phyloP scores from a whole-genome alignment of 2,329 filamentous ascomycete species.

The Nigrospora osmanthi region DNA sequence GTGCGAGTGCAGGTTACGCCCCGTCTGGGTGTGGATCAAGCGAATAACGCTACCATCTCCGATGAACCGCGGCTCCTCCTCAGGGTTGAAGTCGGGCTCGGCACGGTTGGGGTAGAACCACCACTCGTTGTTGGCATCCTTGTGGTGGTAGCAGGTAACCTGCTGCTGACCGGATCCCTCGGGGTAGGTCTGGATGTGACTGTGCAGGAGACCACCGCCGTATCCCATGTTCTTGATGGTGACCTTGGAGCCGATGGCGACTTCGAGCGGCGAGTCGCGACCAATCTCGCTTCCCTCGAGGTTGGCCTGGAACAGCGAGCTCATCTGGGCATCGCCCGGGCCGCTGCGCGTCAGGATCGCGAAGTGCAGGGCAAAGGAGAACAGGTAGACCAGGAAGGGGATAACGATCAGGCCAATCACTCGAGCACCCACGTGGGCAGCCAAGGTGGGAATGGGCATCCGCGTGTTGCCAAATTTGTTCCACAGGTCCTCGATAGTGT shows the following conservation, averaged over 20 bases:
- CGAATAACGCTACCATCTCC: conserved; percentile 73
- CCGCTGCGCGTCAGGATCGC: conserved; percentile 87
- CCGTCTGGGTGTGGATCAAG: conserved; percentile 89
- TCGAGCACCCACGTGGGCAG: conserved; percentile 70
- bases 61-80: conserved; percentile 67
- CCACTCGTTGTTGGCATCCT: conserved; percentile 99
- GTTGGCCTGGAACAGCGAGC: conserved; percentile 97
- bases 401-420: conserved; percentile 83
- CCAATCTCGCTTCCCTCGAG: conserved; percentile 89
- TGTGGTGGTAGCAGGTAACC: conserved; percentile 98
- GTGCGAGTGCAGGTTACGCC: conserved; percentile 95
- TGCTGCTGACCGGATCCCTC: conserved; percentile 93
- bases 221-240: conserved; percentile 99
- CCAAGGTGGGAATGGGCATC: conserved; percentile 64
- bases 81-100: conserved; percentile 63
- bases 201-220: conserved; percentile 90
- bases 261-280: conserved; percentile 86
- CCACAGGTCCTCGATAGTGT: conserved; percentile 96
- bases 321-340: conserved; percentile 99
- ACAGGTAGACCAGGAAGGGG: conserved; percentile 85
- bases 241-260: conserved; percentile 80
- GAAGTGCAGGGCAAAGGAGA: conserved; percentile 94
- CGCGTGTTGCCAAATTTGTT: conserved; percentile 92
- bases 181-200: conserved; percentile 91
- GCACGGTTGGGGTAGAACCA: conserved; percentile 92